phyloP scores from a whole-genome alignment of 331 rosid genomes.

The Arachis monticola region DNA sequence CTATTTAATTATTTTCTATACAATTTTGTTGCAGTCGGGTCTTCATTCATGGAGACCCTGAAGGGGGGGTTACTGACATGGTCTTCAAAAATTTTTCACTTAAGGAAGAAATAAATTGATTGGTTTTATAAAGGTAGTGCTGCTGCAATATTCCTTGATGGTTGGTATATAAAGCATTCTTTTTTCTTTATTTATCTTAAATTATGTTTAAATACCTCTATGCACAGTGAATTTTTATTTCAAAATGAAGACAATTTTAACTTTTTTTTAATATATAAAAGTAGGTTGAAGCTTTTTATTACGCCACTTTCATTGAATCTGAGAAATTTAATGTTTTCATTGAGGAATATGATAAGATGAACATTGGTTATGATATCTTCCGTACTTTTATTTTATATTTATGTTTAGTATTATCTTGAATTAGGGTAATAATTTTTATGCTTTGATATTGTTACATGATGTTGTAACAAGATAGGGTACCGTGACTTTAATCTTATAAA shows the following conservation, averaged over 20 bases:
- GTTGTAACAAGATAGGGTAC: conserved; percentile 92
- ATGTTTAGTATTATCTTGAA: neutral
- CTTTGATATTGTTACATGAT: conserved; percentile 22
- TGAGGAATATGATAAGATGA: too few species aligned
- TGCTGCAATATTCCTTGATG: conserved; percentile 92
- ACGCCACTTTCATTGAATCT: too few species aligned
- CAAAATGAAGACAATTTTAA: too few species aligned
- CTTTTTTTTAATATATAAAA: too few species aligned
- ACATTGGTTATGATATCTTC: too few species aligned
- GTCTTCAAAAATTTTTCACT: conserved; percentile 81
- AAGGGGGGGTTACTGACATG: conserved; percentile 97
- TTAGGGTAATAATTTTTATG: conserved; percentile 29
- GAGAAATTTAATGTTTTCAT: too few species aligned
- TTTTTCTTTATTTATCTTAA: conserved; percentile 26
- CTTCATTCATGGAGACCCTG: conserved; percentile 96
- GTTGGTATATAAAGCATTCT: conserved; percentile 60
- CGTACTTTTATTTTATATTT: too few species aligned
- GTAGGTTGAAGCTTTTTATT: too few species aligned
- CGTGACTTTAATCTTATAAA: conserved; percentile 80
- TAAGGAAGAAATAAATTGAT: conserved; percentile 91
- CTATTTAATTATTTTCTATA: conserved; percentile 29
- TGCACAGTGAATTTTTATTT: too few species aligned
- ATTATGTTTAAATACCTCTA: conserved; percentile 9
- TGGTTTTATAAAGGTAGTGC: conserved; percentile 99
- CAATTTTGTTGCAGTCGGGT: conserved; percentile 71